These are phyloP conservation scores for Xenosphaeropsis pyriputrescens DNA, from an alignment of 2,329 filamentous ascomycete species.

Conservation along the genomic window DNA sequence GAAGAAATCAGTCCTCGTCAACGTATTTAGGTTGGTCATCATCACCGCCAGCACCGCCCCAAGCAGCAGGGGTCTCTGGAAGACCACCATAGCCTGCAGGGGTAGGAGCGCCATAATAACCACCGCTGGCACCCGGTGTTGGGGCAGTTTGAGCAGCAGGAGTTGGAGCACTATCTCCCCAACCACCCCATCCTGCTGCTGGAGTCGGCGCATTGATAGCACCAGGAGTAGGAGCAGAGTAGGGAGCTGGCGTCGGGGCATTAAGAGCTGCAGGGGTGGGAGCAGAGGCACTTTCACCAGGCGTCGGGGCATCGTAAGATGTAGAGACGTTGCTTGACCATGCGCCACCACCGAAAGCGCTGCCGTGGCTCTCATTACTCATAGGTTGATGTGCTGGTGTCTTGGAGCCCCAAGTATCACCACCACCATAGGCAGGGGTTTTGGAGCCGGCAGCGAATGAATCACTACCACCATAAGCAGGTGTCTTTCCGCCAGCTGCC, in stretches of 20 bases:
- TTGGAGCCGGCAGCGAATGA: conserved; percentile 56
- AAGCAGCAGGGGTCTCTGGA: conserved; percentile 45
- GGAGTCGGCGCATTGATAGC: conserved; percentile 15
- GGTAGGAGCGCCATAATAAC: conserved; percentile 41
- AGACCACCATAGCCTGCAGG: conserved; percentile 40
- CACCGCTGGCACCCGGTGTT: conserved; percentile 34
- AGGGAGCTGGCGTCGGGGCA: conserved; percentile 32
- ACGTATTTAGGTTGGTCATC: conserved; percentile 27
- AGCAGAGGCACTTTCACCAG: conserved; percentile 35
- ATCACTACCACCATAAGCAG: conserved; percentile 36
- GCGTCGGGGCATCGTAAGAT: conserved; percentile 57
- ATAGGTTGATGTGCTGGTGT: conserved; percentile 46
- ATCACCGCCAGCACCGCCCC: conserved; percentile 18
- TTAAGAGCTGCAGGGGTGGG: conserved; percentile 32
- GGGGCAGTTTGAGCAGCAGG: conserved; percentile 55
- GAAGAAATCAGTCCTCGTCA: conserved; percentile 5
- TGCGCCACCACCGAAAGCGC: conserved; percentile 11
- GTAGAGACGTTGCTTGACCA: conserved; percentile 16
- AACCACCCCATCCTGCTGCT: conserved; percentile 10
- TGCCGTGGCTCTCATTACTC: conserved; percentile 20
- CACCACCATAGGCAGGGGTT: conserved; percentile 58
- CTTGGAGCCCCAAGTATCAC: conserved; percentile 50
- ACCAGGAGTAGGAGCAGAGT: conserved; percentile 17
- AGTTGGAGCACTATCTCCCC: conserved; percentile 46
- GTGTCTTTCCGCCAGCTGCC: conserved; percentile 63